Percentiles rank a stretch among this genome's conserved stretches.
Evolutionary conservation across 2,329 filamentous ascomycete species (phyloP).

Genomic region (Botrytis aclada): DNA sequence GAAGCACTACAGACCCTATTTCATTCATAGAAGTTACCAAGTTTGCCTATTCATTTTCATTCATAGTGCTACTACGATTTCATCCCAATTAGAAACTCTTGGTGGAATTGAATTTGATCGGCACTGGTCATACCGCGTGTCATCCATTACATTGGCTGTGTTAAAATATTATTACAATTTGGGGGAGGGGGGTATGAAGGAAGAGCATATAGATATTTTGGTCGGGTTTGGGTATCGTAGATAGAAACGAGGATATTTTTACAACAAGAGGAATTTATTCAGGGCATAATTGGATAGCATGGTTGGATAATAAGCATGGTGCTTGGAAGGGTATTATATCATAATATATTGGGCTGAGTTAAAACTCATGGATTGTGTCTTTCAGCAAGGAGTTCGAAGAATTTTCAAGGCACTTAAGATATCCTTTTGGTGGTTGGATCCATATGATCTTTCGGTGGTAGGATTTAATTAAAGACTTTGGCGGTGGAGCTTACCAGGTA

Average conservation of each 20-base stretch:
- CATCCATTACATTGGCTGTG: slow-evolving; percentile 9
- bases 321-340: not conserved
- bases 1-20: not conserved
- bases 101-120: not conserved
- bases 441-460: not conserved
- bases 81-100: not conserved
- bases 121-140: not conserved
- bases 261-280: not conserved
- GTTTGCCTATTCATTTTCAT: not conserved
- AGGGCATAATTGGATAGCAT: not conserved
- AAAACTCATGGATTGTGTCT: not conserved
- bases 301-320: not conserved
- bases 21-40: not conserved
- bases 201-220: not conserved
- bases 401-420: not conserved
- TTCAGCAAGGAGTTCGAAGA: not conserved
- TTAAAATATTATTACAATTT: not conserved
- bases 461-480: not conserved
- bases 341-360: not conserved
- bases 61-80: not conserved
- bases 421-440: not conserved
- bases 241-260: not conserved
- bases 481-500: not conserved
- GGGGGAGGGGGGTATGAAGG: no score
- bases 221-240: not conserved